Evolutionary conservation across 192 early-diverging fungal genomes (phyloP), one percentile per base, ranked within the genome.

Genomic region (Lobosporangium transversale): DNA sequence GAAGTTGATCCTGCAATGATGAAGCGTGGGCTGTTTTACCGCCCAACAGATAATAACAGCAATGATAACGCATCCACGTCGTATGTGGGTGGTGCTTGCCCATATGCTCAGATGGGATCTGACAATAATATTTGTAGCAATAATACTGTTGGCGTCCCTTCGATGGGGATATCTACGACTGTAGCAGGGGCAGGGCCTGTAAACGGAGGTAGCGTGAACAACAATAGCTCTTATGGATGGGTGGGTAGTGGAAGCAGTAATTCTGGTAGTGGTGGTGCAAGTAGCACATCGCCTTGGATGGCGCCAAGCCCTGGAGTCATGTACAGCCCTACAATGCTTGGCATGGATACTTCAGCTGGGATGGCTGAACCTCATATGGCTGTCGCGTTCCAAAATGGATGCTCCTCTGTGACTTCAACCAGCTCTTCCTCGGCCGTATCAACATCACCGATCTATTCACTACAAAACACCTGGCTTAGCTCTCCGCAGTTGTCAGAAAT

Each of bases 401-500:
- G 37, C 18, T 48, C 56, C 3, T 59, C 49, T 15, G 31, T 58
- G 14, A 44, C 37, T 11, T 52, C 70, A 40, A 44, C 50, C n/a
- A n/a, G 23, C 0, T n/a, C n/a, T n/a, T n/a, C n/a, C n/a, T 53
- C 63, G 10, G 52, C 64, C 7, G 55, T 53, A 9, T 31, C 52
- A 0, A 62, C 73, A 1, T 58, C 64, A 17, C 73, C 73, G 32
- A 18, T 67, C 6, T 67, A 76, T 26, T 61, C 73, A 7, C 40
- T 76, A 0, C 73, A 76, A 21, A 66, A 63, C 24, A 62, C 64
- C 4, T 66, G 62, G 57, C 44, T 67, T 2, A 58, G 51, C 29
- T 62, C 73, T 10, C 71, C 71, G 1, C 63, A 62, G 12, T 67
- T 65, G 15, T 59, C 73, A 12, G 73, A 76, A 47, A 10, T 62